Evolutionary conservation across 208 protist species (phyloP).

Genomic region (Dictyostelium gargantuum): DNA sequence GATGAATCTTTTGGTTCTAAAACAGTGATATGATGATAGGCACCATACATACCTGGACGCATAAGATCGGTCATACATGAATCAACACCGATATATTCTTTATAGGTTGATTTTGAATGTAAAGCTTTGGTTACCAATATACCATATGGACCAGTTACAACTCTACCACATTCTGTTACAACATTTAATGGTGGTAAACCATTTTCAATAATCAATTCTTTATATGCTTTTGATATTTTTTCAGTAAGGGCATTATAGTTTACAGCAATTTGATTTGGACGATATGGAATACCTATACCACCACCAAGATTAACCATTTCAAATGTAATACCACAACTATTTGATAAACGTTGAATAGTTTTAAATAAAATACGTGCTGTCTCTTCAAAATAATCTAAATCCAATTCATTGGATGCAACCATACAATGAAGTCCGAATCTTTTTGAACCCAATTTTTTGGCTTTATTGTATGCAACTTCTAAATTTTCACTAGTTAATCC

Average conservation of each 20-base stretch:
- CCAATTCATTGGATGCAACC: slow-evolving; percentile 47
- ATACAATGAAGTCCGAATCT: slow-evolving; percentile 57
- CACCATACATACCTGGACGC: slow-evolving; percentile 52
- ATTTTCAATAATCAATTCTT: neutral
- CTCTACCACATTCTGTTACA: slow-evolving; percentile 48
- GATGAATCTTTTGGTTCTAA: neutral
- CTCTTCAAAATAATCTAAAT: slow-evolving; percentile 49
- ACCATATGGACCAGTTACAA: slow-evolving; percentile 28
- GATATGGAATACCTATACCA: slow-evolving; percentile 59
- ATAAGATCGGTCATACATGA: slow-evolving; percentile 45
- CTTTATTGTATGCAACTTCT: neutral
- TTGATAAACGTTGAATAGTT: neutral
- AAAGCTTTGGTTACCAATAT: slow-evolving; percentile 14
- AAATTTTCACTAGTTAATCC: slow-evolving; percentile 10
- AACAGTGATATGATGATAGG: slow-evolving; percentile 30
- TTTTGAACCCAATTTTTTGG: neutral
- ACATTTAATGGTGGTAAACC: neutral
- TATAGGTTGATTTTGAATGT: slow-evolving; percentile 50
- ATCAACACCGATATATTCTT: slow-evolving; percentile 53
- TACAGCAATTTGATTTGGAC: neutral
- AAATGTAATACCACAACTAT: neutral
- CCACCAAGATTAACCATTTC: slow-evolving; percentile 51
- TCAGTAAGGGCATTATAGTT: neutral
- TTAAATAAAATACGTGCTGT: slow-evolving; percentile 16
- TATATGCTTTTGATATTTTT: neutral